Conservation (phyloP, 345 rosid genomes). For the Dimocarpus longan region DNA sequence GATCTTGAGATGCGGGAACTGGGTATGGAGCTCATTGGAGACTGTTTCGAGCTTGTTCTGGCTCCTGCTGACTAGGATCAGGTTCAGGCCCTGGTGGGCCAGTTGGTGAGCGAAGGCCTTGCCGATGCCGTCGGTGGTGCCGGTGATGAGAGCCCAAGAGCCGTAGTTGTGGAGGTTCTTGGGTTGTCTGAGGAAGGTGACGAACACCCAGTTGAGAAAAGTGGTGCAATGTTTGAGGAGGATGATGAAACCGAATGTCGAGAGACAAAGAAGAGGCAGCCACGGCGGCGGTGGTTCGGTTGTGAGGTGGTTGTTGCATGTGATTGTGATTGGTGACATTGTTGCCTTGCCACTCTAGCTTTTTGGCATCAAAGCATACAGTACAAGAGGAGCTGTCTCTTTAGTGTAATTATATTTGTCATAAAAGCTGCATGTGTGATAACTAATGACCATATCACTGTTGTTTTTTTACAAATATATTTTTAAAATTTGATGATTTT, state of each 20-base stretch:
- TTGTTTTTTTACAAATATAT: too few relatives aligned
- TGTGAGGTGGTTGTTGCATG: slow-evolving; percentile 1
- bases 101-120: slow-evolving; percentile 67
- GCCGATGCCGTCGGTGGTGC: slow-evolving; percentile 89
- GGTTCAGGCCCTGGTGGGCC: slow-evolving; percentile 64
- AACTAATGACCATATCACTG: too few relatives aligned
- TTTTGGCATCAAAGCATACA: background rate
- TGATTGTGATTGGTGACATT: slow-evolving; percentile 24
- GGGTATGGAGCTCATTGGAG: slow-evolving; percentile 41
- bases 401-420: too few relatives aligned
- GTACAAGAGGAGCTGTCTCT: too few relatives aligned
- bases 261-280: slow-evolving; percentile 34
- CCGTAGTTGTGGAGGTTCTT: slow-evolving; percentile 64
- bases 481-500: too few relatives aligned
- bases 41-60: slow-evolving; percentile 47
- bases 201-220: slow-evolving; percentile 52
- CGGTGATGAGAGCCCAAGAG: slow-evolving; percentile 88
- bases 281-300: slow-evolving; percentile 26
- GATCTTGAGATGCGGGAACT: slow-evolving; percentile 42
- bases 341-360: background rate
- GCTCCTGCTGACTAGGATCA: slow-evolving; percentile 70
- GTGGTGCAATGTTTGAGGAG: slow-evolving; percentile 37
- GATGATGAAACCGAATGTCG: slow-evolving; percentile 48
- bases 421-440: too few relatives aligned
- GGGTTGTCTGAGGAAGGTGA: slow-evolving; percentile 44